phyloP scores from a whole-genome alignment of 2,329 filamentous ascomycete species.

The Verticillium klebahnii region DNA sequence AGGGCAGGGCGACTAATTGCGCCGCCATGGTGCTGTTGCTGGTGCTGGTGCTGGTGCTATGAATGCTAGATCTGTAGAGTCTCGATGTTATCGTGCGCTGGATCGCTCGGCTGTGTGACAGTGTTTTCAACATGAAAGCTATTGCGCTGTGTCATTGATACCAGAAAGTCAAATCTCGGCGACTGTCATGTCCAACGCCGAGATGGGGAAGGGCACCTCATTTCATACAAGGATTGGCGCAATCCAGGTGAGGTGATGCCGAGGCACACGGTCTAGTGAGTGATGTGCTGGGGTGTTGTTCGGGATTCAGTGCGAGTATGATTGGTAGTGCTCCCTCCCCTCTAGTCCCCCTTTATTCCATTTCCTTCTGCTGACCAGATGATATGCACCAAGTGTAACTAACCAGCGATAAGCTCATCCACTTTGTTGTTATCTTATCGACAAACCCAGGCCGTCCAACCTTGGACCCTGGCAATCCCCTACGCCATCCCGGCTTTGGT shows the following conservation, averaged over 20 bases:
- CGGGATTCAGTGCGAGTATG: not conserved
- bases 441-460: not conserved
- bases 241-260: not conserved
- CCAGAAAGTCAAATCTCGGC: not conserved
- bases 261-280: not conserved
- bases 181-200: not conserved
- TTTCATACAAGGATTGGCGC: not conserved
- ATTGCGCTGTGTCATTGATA: not conserved
- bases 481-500: not conserved
- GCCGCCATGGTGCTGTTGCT: conserved; percentile 46
- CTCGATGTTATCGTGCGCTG: not conserved
- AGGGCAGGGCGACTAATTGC: conserved; percentile 60
- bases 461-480: not conserved
- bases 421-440: not conserved
- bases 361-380: too few species aligned
- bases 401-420: not conserved
- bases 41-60: not conserved
- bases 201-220: not conserved
- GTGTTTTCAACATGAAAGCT: not conserved
- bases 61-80: not conserved
- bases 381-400: too few species aligned
- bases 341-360: too few species aligned
- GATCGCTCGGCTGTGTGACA: not conserved
- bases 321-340: not conserved
- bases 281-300: too few species aligned